Conservation (phyloP, 2,329 filamentous ascomycete genomes). For the Cladosporium sp. region DNA sequence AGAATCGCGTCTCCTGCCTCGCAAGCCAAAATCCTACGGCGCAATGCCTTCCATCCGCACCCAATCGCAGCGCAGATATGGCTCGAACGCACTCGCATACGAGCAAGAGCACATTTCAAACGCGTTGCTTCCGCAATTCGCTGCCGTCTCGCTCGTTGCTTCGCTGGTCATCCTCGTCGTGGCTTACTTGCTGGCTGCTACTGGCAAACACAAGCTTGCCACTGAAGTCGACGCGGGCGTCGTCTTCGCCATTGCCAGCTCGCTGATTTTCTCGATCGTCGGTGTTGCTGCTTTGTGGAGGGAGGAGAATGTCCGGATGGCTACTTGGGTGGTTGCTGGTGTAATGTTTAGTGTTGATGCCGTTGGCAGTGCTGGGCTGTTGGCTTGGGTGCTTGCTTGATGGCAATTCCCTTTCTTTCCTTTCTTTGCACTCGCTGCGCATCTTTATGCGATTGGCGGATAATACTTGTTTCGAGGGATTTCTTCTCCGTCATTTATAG, state of each 20-base stretch:
- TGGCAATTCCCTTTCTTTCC: background rate
- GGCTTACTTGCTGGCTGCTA: slow-evolving; percentile 61
- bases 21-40: slow-evolving; percentile 7
- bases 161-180: slow-evolving; percentile 62
- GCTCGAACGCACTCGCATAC: background rate
- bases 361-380: slow-evolving; percentile 48
- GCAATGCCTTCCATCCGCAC: background rate
- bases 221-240: slow-evolving; percentile 72
- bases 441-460: background rate
- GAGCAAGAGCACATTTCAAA: background rate
- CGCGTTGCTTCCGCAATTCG: slow-evolving; percentile 22
- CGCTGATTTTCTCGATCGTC: slow-evolving; percentile 59
- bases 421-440: background rate
- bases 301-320: slow-evolving; percentile 40
- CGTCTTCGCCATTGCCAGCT: slow-evolving; percentile 63
- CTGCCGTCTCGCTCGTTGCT: slow-evolving; percentile 53
- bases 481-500: background rate
- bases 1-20: slow-evolving; percentile 15
- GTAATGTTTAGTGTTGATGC: slow-evolving; percentile 45
- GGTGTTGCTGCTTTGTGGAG: slow-evolving; percentile 58
- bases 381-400: slow-evolving; percentile 46
- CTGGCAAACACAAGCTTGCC: slow-evolving; percentile 63
- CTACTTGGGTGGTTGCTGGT: slow-evolving; percentile 44
- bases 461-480: background rate
- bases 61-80: background rate